Conservation (phyloP, 2,329 filamentous ascomycete genomes). For the Ophiostoma perfectum region DNA sequence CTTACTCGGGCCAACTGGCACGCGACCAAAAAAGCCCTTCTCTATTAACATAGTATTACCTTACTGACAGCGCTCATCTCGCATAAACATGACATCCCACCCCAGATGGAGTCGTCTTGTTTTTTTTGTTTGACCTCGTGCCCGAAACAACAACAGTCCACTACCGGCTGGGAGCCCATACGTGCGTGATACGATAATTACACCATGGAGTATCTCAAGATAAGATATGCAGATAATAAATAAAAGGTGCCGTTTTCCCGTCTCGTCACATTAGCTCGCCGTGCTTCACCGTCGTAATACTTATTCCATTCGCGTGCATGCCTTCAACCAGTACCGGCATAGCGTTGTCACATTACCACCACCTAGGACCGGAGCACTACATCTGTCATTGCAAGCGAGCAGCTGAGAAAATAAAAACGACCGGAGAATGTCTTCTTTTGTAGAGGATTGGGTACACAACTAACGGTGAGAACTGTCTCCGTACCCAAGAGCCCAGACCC, state of each 20-base stretch:
- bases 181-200: too few relatives aligned
- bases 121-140: neutral
- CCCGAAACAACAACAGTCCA: neutral
- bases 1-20: neutral
- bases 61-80: neutral
- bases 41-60: too few relatives aligned
- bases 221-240: neutral
- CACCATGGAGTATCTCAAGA: neutral
- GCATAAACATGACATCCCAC: neutral
- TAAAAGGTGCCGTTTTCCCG: neutral
- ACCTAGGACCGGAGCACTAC: neutral
- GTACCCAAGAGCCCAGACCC: too few relatives aligned
- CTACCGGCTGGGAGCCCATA: too few relatives aligned
- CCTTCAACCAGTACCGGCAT: constrained; percentile 2
- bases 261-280: neutral
- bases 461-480: too few relatives aligned
- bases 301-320: neutral
- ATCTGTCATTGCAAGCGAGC: neutral
- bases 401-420: neutral
- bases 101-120: neutral
- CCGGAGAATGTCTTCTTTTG: too few relatives aligned
- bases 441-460: too few relatives aligned
- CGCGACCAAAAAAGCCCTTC: too few relatives aligned
- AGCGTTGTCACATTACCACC: neutral
- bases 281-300: neutral